phyloP scores from a whole-genome alignment of 495 filamentous ascomycete species.

The Tuber brumale region DNA sequence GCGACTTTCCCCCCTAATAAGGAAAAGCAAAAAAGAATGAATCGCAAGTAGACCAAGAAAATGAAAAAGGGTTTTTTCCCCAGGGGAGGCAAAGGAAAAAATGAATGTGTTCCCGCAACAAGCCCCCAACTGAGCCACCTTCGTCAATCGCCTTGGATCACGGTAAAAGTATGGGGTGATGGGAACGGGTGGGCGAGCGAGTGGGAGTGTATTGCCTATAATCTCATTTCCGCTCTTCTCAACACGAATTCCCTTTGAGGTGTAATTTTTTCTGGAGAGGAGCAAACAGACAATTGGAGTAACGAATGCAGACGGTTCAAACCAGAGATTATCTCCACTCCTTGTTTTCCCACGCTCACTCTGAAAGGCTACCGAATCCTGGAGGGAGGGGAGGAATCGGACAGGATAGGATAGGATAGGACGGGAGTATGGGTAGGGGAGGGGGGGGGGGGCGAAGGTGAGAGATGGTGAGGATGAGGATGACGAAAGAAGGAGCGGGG shows the following conservation, averaged over 20 bases:
- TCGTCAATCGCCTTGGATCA: not conserved
- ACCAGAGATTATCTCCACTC: not conserved
- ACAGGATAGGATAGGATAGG: not conserved
- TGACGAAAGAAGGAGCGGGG: not conserved
- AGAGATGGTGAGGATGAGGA: not conserved
- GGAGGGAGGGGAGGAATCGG: not conserved
- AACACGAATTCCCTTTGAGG: not conserved
- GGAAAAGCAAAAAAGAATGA: not conserved
- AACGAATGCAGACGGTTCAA: not conserved
- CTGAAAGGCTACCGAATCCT: not conserved
- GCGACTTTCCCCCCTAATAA: not conserved
- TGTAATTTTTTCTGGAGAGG: not conserved
- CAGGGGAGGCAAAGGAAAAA: not conserved
- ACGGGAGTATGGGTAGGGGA: not conserved
- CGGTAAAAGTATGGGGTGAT: not conserved
- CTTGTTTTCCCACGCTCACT: not conserved
- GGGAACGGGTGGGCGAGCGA: not conserved
- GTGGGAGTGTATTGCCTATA: conserved; percentile 1
- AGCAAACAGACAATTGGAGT: not conserved
- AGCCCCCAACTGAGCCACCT: not conserved
- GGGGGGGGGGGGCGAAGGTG: not conserved
- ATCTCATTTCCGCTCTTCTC: not conserved
- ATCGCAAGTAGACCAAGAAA: not conserved
- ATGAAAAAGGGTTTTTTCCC: not conserved
- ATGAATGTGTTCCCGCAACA: not conserved